Conservation (phyloP, 306 rosid species). For the Lathyrus sativus region DNA sequence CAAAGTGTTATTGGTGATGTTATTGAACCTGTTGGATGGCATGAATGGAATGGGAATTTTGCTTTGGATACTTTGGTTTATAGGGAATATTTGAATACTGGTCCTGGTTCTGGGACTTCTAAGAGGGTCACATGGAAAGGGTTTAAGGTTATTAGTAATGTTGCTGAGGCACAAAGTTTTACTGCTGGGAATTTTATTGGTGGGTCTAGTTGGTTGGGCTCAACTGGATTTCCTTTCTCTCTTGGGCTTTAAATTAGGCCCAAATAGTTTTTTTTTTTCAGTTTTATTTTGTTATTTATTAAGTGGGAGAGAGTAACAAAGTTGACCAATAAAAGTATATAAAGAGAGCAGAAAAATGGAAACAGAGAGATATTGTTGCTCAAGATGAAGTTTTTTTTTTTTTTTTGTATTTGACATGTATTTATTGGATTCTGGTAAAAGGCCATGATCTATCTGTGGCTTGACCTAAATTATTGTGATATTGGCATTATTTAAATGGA, state of each 20-base stretch:
- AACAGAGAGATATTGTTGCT: constrained; percentile 2
- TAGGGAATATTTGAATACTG: constrained; percentile 69
- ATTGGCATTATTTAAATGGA: constrained; percentile 5
- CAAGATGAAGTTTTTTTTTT: neutral
- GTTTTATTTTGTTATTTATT: neutral
- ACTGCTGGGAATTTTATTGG: constrained; percentile 63
- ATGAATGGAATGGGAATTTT: constrained; percentile 70
- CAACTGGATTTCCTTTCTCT: constrained; percentile 72
- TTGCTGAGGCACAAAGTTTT: constrained; percentile 62
- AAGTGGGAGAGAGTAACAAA: constrained; percentile 4
- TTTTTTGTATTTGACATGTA: neutral
- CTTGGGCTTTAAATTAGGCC: constrained; percentile 57
- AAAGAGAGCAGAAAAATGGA: neutral
- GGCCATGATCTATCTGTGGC: constrained; percentile 6
- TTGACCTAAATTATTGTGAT: constrained; percentile 17
- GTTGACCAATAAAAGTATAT: neutral
- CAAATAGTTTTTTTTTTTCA: neutral
- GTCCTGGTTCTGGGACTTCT: constrained; percentile 70
- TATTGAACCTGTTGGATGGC: constrained; percentile 79
- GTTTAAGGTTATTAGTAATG: constrained; percentile 55
- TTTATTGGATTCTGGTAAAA: constrained; percentile 14
- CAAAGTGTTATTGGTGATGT: constrained; percentile 57
- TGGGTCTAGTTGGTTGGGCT: constrained; percentile 69
- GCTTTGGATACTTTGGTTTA: constrained; percentile 72
- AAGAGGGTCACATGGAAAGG: constrained; percentile 78